Base-by-base conservation (phyloP, 805 yeast species). In the Scheffersomyces ergatensis region DNA sequence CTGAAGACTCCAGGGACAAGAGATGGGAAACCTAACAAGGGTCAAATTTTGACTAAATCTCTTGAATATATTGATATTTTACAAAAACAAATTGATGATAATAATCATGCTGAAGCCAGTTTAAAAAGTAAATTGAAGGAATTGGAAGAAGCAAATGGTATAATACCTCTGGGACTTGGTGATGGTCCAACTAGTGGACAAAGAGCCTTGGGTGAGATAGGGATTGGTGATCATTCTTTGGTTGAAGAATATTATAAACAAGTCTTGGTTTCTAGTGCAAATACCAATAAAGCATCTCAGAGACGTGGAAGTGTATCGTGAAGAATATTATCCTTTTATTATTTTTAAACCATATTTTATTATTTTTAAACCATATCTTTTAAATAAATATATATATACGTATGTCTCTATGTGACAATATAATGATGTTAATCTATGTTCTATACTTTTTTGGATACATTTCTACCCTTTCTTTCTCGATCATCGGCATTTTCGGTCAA, bases 21-120 rank as follows among this genome's bases (percentile, higher is more conserved):
- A 47, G 92, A 85, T 52, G 93, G 92, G 2, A 85, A 83, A 49
- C 95, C 95, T 0, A 85, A 85, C 54, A 86, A 86, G 62, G 95
- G 95, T 2, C 92, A 85, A 56, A 84, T 86, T 2, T 65, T 86
- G 43, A 76, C 87, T 7, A 85, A 83, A 53, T 77, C 88, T 0
- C 89, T 85, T 2, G 89, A 83, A 46, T 85, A 84, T 53, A 77
- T 86, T 32, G 80, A 77, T 44, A 65, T 64, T 45, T 60, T 87
- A 26, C 95, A 87, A 57, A 80, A 78, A 45, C 70, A 77, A 43
- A 87, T 89, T 43, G 96, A 89, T 57, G 80, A 78, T 41, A 85
- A 80, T 51, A 89, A 89, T 61, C 70, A 92, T 42, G 77, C 76
- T 45, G 96, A 89, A 57, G 86, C 85, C 12, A 95, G 85, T 54